A percentile compares a stretch with the other conserved stretches of the same genome.
Conservation (phyloP, 2,329 filamentous ascomycete species). For the Aaosphaeria arxii region DNA sequence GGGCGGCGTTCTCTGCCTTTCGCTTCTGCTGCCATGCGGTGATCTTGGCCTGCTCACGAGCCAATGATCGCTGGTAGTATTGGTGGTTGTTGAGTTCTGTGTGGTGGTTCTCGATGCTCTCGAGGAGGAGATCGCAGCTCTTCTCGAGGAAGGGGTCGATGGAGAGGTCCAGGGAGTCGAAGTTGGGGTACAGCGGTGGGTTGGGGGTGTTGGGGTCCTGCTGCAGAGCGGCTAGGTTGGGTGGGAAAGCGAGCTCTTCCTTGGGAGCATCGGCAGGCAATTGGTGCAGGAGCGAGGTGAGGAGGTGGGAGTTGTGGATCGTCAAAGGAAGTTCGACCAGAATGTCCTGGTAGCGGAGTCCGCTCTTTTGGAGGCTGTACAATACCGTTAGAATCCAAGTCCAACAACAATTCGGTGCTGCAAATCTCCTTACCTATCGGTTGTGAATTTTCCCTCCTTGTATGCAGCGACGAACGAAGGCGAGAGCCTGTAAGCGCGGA, state of each 20-base stretch:
- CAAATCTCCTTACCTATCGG: slow-evolving; percentile 69
- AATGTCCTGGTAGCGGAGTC: slow-evolving; percentile 90
- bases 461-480: slow-evolving; percentile 82
- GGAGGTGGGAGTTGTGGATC: slow-evolving; percentile 95
- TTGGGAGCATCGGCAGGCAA: slow-evolving; percentile 66
- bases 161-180: slow-evolving; percentile 84
- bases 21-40: slow-evolving; percentile 95
- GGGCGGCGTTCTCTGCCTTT: slow-evolving; percentile 88
- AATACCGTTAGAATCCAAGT: slow-evolving; percentile 4
- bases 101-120: slow-evolving; percentile 96
- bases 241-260: slow-evolving; percentile 70
- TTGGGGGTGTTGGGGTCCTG: slow-evolving; percentile 58
- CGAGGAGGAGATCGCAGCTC: slow-evolving; percentile 92
- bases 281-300: slow-evolving; percentile 94
- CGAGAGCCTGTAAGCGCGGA: slow-evolving; percentile 91
- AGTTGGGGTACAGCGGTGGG: slow-evolving; percentile 76
- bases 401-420: not conserved
- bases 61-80: slow-evolving; percentile 90
- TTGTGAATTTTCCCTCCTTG: slow-evolving; percentile 97
- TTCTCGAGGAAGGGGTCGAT: slow-evolving; percentile 98
- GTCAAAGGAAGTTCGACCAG: slow-evolving; percentile 83
- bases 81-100: slow-evolving; percentile 99
- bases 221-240: slow-evolving; percentile 74
- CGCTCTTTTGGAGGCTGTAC: slow-evolving; percentile 84
- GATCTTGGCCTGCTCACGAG: slow-evolving; percentile 94